Percentiles rank a stretch among this genome's conserved stretches.
Conservation (phyloP, 164 flowering plant species). For the Taxillus chinensis region DNA sequence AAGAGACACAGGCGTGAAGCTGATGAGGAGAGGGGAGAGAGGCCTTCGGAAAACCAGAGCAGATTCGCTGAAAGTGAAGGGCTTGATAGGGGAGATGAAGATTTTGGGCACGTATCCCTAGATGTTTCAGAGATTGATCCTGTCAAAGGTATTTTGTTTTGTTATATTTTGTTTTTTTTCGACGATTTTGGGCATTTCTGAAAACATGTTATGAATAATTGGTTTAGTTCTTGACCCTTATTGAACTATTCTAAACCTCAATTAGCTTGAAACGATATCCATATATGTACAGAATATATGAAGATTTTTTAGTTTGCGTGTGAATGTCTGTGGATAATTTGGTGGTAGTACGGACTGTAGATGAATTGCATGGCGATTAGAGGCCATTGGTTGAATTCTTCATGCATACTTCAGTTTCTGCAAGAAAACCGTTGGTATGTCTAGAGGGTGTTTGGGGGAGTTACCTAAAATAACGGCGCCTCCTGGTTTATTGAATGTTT, state of each 20-base stretch:
- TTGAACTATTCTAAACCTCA: too few relatives aligned
- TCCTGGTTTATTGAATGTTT: not conserved
- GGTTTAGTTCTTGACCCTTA: too few relatives aligned
- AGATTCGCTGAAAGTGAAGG: conserved; percentile 13
- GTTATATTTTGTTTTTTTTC: not conserved
- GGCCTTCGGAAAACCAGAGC: conserved; percentile 11
- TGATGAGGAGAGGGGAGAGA: conserved; percentile 3
- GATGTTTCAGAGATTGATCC: conserved; percentile 53
- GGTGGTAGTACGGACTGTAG: too few relatives aligned
- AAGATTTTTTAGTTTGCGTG: too few relatives aligned
- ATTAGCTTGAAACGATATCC: too few relatives aligned
- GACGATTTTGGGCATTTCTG: not conserved
- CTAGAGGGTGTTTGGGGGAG: not conserved
- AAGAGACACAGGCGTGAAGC: conserved; percentile 13
- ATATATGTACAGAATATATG: too few relatives aligned
- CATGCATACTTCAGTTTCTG: not conserved
- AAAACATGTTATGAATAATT: not conserved
- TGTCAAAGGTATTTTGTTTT: conserved; percentile 45
- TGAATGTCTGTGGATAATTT: too few relatives aligned
- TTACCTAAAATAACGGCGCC: not conserved
- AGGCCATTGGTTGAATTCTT: not conserved
- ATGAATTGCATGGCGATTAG: too few relatives aligned
- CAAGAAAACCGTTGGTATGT: not conserved
- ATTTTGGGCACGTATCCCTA: conserved; percentile 19
- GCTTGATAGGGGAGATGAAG: conserved; percentile 7